phyloP scores from a whole-genome alignment of 352 stramenopile species.

The Pythium brachiatum region DNA sequence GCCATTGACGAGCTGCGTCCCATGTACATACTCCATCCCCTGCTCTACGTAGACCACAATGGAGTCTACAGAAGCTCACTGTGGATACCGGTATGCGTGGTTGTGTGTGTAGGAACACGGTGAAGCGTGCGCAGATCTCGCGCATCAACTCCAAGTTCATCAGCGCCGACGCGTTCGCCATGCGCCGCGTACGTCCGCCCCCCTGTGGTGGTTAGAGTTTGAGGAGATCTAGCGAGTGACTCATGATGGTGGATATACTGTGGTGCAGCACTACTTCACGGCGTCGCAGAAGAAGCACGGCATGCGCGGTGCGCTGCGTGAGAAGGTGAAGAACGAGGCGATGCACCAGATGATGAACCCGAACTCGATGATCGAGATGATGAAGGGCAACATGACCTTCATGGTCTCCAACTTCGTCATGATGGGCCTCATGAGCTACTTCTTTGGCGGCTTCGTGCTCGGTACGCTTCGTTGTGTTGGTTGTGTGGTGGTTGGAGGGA shows the following conservation, averaged over 20 bases:
- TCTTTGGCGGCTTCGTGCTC: conserved; percentile 98
- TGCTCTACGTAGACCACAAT: not conserved
- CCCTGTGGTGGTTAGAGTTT: conserved; percentile 24
- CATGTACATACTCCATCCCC: conserved; percentile 43
- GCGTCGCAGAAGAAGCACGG: conserved; percentile 87
- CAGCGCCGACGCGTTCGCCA: conserved; percentile 74
- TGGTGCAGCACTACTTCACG: conserved; percentile 79
- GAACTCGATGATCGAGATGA: conserved; percentile 96
- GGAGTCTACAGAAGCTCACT: not conserved
- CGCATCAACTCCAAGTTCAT: conserved; percentile 91
- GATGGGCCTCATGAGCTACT: conserved; percentile 99
- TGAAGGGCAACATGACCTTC: conserved; percentile 99
- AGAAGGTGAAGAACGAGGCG: conserved; percentile 88
- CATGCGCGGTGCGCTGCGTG: conserved; percentile 76
- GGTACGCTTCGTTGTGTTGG: conserved; percentile 31
- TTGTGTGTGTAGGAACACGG: conserved; percentile 64
- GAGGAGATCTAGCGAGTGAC: too few relatives aligned
- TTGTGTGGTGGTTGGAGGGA: not conserved
- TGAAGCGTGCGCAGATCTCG: conserved; percentile 79
- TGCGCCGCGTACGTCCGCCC: conserved; percentile 81
- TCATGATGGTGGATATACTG: too few relatives aligned
- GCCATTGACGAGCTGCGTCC: conserved; percentile 69
- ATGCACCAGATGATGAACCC: conserved; percentile 96
- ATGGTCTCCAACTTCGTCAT: conserved; percentile 99
- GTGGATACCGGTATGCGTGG: not conserved